Evolutionary conservation across 768 basidiomycete species (phyloP), one percentile per base, ranked within the genome.

Genomic region (Saitozyma sp.): DNA sequence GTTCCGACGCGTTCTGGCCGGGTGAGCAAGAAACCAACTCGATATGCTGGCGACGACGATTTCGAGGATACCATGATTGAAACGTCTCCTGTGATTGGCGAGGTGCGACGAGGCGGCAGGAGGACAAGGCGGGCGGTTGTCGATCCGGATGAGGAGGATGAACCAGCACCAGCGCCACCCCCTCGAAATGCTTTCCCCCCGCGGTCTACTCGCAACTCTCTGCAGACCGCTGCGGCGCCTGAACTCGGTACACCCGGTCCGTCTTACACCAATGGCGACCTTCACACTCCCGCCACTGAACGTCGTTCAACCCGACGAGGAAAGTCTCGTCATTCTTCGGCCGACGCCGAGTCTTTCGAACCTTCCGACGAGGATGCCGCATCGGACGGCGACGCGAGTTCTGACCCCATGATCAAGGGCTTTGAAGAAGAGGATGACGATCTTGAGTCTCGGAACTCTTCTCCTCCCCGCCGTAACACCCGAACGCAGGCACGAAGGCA

Each of bases 291-390:
- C 29, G 29, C 29, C 2, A 29, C 29, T 29, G 29, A 5, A 29
- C 29, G 29, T 29, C 29, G 29, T 5, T 29, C 29, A 29, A 2
- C 29, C 20, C 45, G 50, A 38, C 46, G 16, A 56, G 57, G 43
- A 14, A 59, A 54, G 37, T 58, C 65, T 11, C 48, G 70, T 17
- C 68, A 68, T 50, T 65, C 66, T 8, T 70, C 70, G 8, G 72
- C 63, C 20, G 73, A 70, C 54, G 74, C 55, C 14, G 74, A 69
- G 19, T 61, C 59, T 20, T 70, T 70, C 42, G 62, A 68, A 20
- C 71, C 67, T 19, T 49, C 42, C 20, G 59, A 65, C 5, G 64
- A 59, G 14, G 61, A 51, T 17, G 60, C 55, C 6, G 43, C 42
- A 0, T 52, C 58, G 9, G 58, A 64, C 13, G 58, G 57, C 38